Conservation (phyloP, 2,329 filamentous ascomycete species). For the Pseudocercospora fuligena region DNA sequence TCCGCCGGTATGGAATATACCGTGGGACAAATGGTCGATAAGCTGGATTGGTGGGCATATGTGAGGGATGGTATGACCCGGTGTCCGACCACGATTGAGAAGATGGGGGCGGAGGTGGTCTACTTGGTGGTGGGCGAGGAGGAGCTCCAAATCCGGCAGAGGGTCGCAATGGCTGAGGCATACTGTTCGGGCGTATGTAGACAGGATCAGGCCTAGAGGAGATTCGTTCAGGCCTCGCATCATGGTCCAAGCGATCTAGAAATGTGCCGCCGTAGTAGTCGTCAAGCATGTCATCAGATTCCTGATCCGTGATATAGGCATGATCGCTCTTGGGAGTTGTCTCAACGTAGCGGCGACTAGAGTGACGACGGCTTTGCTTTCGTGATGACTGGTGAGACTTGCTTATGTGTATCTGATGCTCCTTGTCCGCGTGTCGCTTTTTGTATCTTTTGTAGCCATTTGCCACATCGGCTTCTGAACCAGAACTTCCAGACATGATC, state of each 20-base stretch:
- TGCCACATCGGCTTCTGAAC: background rate
- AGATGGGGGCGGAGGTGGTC: background rate
- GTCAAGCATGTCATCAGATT: conserved; percentile 21
- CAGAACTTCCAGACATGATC: conserved; percentile 1
- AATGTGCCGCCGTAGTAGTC: conserved; percentile 21
- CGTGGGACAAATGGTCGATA: background rate
- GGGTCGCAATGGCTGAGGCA: conserved; percentile 8
- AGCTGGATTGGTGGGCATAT: background rate
- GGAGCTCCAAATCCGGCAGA: conserved; percentile 8
- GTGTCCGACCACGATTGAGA: background rate
- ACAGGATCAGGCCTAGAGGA: background rate
- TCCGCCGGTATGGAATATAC: background rate
- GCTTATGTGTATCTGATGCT: background rate
- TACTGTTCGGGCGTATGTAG: background rate
- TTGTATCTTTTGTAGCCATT: background rate
- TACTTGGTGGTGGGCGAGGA: conserved; percentile 5
- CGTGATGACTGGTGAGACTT: background rate
- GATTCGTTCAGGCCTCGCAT: background rate
- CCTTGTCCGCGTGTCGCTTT: background rate
- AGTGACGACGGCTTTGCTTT: conserved; percentile 2
- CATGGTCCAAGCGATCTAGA: background rate
- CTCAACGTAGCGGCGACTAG: background rate
- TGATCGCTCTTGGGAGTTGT: background rate
- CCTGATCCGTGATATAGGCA: conserved; percentile 11
- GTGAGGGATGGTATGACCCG: background rate